Evolutionary conservation across 2,329 filamentous ascomycete genomes (phyloP), one percentile per base, ranked within the genome.

Genomic region (Aspergillus sp.): DNA sequence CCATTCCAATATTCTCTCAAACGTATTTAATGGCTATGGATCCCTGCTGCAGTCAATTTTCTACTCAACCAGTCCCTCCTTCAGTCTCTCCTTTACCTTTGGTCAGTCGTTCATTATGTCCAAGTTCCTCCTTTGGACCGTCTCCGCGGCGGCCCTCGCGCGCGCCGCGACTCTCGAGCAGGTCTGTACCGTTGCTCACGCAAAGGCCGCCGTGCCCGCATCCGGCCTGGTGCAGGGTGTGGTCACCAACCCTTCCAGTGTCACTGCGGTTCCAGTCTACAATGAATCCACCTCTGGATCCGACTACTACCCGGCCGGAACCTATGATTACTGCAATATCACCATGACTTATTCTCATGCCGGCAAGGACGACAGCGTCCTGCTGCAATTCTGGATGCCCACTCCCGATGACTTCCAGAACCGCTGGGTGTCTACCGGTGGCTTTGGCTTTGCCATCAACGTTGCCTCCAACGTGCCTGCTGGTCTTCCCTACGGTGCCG

Each of bases 361-460:
- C 32, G 80, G 79, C 27, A 68, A 62, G n/a, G 67, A 67, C 3
- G 75, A 78, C 57, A 58, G 61, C 3, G 76, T 80, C 0, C 66
- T 72, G 38, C 65, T 81, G 4, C 70, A 71, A 25, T 78, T 78
- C 66, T 81, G 76, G 71, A 71, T 82, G 8, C 81, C 81, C 0
- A 64, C 75, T 3, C 80, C 80, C 0, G 67, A 68, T 2, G 70
- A 73, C 21, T 83, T 80, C 65, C 66, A 81, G 63, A 81, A 80
- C 50, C 75, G 81, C 2, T 83, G 76, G 60, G 71, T 82, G n/a
- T 72, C 77, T 0, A 78, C 76, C 2, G 81, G 81, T 47, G 81
- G 81, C 8, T 81, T 79, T 50, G 81, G 80, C 3, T 78, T 75
- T 42, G 76, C 78, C 42, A 81, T 82, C 68, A 80, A 79, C 62